Evolutionary conservation across 2,329 filamentous ascomycete genomes (phyloP), one percentile per base, ranked within the genome.

Genomic region (Trichoderma asperellum): DNA sequence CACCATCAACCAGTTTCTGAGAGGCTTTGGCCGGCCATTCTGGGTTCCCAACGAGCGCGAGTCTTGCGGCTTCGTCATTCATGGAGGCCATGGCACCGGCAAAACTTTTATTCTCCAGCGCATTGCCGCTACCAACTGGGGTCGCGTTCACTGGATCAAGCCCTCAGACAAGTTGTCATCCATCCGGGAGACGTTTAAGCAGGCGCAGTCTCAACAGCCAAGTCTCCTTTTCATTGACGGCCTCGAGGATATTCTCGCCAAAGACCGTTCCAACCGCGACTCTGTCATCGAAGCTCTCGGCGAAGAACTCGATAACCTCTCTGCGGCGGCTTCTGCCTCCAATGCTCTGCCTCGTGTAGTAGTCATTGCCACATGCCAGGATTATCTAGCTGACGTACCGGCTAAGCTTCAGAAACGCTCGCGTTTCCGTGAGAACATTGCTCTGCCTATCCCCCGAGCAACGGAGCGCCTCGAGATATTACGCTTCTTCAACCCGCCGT

Each of bases 61-160:
- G 73, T 81, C 86, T 0, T 84, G 86, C 64, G 89, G 88, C 0
- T 85, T 96, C 43, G 84, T 96, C 29, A 83, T 97, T 5, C 90
- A 96, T 77, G 95, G 95, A 16, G 90, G 92, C 21, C 88, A 88
- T 71, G 94, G 95, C 12, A 96, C 92, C 0, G 95, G 95, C 29
- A 97, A 97, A 81, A 91, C 89, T 0, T 85, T 91, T 72, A 83
- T 97, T 0, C 82, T 97, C 1, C 79, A 90, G 18, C 86, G 87
- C 37, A 83, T 97, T 24, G 87, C 89, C 10, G 85, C 83, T 7
- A 87, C 89, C 0, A 86, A 85, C 69, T 97, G 93, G 92, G 88
- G 87, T 27, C 87, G 87, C 52, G 88, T 94, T 0, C 86, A 91
- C 72, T 85, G 82, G 67, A 82, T 94, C 66, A 83, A 86, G 67